phyloP scores from a whole-genome alignment of 164 flowering plant species.

The Chloranthus sessilifolius region DNA sequence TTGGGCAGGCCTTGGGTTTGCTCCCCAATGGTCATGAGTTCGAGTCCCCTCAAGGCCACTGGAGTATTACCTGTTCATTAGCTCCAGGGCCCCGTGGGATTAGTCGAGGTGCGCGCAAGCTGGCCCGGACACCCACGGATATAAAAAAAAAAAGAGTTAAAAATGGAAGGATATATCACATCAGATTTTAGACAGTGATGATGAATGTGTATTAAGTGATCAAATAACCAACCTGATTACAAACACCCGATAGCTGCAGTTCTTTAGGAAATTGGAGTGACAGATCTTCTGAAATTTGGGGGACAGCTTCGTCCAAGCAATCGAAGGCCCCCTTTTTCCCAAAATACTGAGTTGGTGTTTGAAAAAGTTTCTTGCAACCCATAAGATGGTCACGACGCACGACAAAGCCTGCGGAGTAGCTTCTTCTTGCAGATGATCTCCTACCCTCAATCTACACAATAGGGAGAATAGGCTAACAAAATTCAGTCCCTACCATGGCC shows the following conservation, averaged over 20 bases:
- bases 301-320: constrained; percentile 11
- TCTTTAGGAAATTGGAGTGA: constrained; percentile 21
- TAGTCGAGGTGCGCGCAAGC: too few species aligned
- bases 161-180: too few species aligned
- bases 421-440: constrained; percentile 38
- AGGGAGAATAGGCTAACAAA: not conserved
- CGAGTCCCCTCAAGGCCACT: not conserved
- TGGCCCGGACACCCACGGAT: too few species aligned
- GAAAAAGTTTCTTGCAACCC: constrained; percentile 28
- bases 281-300: constrained; percentile 8
- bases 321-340: constrained; percentile 13
- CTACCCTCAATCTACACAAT: constrained; percentile 27
- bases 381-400: constrained; percentile 27
- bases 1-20: too few species aligned
- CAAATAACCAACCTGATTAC: constrained; percentile 9
- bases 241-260: constrained; percentile 7
- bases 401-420: constrained; percentile 33
- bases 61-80: not conserved
- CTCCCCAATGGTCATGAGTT: too few species aligned
- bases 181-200: not conserved
- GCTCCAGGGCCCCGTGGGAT: too few species aligned
- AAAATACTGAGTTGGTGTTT: constrained; percentile 16
- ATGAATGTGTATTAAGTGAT: not conserved
- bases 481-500: too few species aligned
- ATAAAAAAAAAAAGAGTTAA: too few species aligned